Evolutionary conservation across 352 stramenopile genomes (phyloP).

Genomic region (Globisporangium abappressorium): DNA sequence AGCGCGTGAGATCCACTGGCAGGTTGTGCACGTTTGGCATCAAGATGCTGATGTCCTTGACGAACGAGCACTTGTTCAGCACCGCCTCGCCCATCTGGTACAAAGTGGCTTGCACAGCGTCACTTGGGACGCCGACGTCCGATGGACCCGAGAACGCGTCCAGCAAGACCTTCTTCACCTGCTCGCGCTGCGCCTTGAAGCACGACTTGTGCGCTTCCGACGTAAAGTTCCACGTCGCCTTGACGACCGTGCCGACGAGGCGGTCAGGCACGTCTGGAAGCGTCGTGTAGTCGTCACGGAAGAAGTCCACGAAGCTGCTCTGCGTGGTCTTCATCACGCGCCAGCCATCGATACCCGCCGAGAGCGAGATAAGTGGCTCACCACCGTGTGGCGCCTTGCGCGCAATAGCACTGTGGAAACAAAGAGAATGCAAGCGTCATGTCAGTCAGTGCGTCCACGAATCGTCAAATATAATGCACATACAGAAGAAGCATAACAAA

Average conservation of each 20-base stretch:
- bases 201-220: conserved; percentile 29
- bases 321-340: conserved; percentile 90
- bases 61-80: conserved; percentile 55
- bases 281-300: conserved; percentile 79
- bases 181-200: conserved; percentile 40
- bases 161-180: conserved; percentile 68
- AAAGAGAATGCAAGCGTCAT: background rate
- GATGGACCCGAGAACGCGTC: conserved; percentile 76
- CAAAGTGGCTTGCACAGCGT: conserved; percentile 80
- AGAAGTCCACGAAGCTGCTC: conserved; percentile 85
- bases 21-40: conserved; percentile 91
- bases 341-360: conserved; percentile 59
- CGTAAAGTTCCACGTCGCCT: conserved; percentile 75
- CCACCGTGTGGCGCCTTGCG: conserved; percentile 38
- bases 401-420: conserved; percentile 39
- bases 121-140: conserved; percentile 70
- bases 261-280: conserved; percentile 73
- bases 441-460: background rate
- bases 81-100: conserved; percentile 87
- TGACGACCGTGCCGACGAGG: conserved; percentile 74
- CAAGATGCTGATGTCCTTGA: conserved; percentile 74
- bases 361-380: conserved; percentile 40
- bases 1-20: conserved; percentile 79
- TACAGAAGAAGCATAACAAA: conserved; percentile 8
- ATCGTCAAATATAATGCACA: background rate